phyloP scores from a whole-genome alignment of 1,139 yeast species.

The Sugiyamaella xylanicola region DNA sequence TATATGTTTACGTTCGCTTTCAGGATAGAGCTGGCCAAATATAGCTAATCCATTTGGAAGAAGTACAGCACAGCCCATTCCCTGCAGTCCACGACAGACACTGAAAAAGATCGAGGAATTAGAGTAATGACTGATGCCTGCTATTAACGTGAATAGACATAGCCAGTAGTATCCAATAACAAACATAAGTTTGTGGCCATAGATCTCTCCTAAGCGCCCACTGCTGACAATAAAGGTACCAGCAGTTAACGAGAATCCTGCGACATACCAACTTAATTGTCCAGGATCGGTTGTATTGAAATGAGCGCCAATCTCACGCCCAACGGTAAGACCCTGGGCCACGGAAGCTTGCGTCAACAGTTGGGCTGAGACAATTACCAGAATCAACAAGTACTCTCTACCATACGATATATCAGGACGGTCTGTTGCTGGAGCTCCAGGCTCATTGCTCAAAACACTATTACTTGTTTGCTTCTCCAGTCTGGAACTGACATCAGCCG shows the following conservation, averaged over 20 bases:
- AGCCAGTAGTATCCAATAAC: conserved; percentile 53
- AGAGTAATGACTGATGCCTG: conserved; percentile 54
- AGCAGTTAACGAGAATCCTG: conserved; percentile 58
- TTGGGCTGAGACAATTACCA: conserved; percentile 48
- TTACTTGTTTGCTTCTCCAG: too few relatives aligned
- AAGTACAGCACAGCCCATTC: conserved; percentile 59
- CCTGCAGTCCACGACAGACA: conserved; percentile 59
- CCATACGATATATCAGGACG: conserved; percentile 14
- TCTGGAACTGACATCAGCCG: too few relatives aligned
- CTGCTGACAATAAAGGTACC: conserved; percentile 64
- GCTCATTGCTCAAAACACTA: too few relatives aligned
- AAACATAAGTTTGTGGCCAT: conserved; percentile 57
- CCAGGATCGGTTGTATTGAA: conserved; percentile 48
- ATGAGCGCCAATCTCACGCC: conserved; percentile 44
- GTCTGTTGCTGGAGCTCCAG: not conserved
- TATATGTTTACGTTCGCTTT: conserved; percentile 47
- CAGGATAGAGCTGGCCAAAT: conserved; percentile 54
- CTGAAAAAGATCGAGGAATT: conserved; percentile 49
- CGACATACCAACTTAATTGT: conserved; percentile 59
- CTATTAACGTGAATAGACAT: conserved; percentile 52
- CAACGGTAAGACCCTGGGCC: conserved; percentile 51
- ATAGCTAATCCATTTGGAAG: conserved; percentile 62
- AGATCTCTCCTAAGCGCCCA: conserved; percentile 66
- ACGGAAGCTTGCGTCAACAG: conserved; percentile 54
- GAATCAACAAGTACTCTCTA: conserved; percentile 36